phyloP scores from a whole-genome alignment of 2,329 filamentous ascomycete genomes.

The Botrytis fragariae region DNA sequence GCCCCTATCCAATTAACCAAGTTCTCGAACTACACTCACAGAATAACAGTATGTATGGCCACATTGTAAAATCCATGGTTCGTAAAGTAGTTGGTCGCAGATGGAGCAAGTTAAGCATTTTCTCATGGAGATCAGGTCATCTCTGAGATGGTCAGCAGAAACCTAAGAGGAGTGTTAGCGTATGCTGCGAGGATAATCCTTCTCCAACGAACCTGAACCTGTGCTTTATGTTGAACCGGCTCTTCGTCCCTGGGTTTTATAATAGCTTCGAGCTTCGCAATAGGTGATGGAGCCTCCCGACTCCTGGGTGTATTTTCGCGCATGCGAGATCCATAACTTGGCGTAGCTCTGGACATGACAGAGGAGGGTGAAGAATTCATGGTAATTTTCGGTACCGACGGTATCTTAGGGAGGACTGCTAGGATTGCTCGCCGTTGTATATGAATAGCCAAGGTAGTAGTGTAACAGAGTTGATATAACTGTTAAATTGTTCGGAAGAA shows the following conservation, averaged over 20 bases:
- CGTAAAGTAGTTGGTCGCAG: conserved; percentile 65
- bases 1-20: neutral
- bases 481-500: neutral
- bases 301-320: conserved; percentile 10
- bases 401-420: neutral
- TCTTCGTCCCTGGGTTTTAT: conserved; percentile 15
- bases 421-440: neutral
- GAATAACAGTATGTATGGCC: conserved; percentile 73
- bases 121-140: conserved; percentile 60
- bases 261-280: neutral
- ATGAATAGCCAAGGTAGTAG: neutral
- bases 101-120: conserved; percentile 64
- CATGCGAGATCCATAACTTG: conserved; percentile 15
- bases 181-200: neutral
- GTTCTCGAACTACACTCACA: conserved; percentile 41
- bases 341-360: conserved; percentile 3
- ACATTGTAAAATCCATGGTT: conserved; percentile 66
- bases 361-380: conserved; percentile 26
- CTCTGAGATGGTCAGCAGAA: conserved; percentile 29
- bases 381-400: neutral
- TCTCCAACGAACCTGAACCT: conserved; percentile 27
- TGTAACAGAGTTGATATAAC: neutral
- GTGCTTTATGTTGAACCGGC: conserved; percentile 22
- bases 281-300: conserved; percentile 20
- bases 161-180: conserved; percentile 29